Evolutionary conservation across 73 alveolate genomes (phyloP).

Genomic region (Paramecium caudatum): DNA sequence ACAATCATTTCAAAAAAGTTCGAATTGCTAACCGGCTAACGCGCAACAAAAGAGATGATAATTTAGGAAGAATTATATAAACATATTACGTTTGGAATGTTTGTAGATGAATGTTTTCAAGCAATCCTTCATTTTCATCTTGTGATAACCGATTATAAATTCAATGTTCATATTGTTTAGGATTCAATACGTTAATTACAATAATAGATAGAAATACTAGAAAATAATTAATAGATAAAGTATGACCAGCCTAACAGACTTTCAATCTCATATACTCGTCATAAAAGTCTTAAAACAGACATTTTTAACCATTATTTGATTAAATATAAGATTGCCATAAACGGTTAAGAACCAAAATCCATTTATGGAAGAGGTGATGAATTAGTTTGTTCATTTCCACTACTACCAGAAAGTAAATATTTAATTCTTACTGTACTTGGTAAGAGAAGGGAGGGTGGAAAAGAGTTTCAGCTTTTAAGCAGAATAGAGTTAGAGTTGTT

Average conservation of each 20-base stretch:
- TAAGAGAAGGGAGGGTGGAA: background rate
- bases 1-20: conserved; percentile 1
- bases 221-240: background rate
- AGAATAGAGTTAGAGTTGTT: background rate
- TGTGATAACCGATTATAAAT: conserved; percentile 1
- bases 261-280: background rate
- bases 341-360: conserved; percentile 51
- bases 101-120: conserved; percentile 45
- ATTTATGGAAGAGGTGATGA: conserved; percentile 43
- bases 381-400: conserved; percentile 22
- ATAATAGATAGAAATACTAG: background rate
- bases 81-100: background rate
- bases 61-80: conserved; percentile 18
- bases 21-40: background rate
- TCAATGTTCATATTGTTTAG: background rate
- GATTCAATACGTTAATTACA: background rate
- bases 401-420: conserved; percentile 28
- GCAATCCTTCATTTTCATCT: conserved; percentile 6
- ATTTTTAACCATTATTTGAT: conserved; percentile 37
- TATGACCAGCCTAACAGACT: conserved; percentile 32
- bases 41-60: background rate
- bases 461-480: background rate
- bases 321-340: conserved; percentile 1
- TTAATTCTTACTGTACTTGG: background rate
- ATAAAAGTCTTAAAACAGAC: conserved; percentile 54